Base-by-base conservation (phyloP, 192 early-diverging fungal species). In the Coemansia sp. region DNA sequence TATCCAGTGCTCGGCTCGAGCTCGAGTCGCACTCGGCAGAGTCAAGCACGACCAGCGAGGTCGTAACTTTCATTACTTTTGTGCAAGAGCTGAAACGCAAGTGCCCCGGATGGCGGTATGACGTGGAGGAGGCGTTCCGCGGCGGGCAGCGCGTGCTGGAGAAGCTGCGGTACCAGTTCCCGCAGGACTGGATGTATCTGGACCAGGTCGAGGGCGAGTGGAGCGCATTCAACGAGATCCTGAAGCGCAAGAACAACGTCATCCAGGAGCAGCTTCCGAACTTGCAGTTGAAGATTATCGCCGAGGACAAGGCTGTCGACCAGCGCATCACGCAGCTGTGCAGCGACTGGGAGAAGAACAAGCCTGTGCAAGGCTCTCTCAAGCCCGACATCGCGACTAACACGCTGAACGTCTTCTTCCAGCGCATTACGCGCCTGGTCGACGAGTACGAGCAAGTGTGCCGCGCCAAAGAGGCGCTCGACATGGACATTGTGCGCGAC, bases 151-250 rank as follows among this genome's bases (percentile, higher is more conserved):
- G 93, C 48, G 89, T 92, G 45, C 81, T 99, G 23, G 93, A 97
- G 67, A 87, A 91, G 56, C 95, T 96, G 76, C 85, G 97, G 45
- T 99, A 86, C 83, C 89, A 92, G 74, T 97, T 96, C 76, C 93
- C 95, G n/a, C 73, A 64, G 36, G 95, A 99, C 71, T 99, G 97
- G 96, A 72, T 98, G 45, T 92, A 95, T 73, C 83, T 92, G 36
- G 98, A 97, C 58, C 93, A 97, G 66, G 85, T 98, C 15, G 95
- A 95, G 45, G 95, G 96, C 69, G 98, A 98, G 77, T 98, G 96
- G 94, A 92, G 90, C 70, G 91, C 96, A 4, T 96, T 99, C 61
- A 94, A 91, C 71, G 92, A 97, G 81, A 97, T 99, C 61, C 71
- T 98, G 38, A 83, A 81, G 55, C 86, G 91, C 72, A 97, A 98